phyloP scores from a whole-genome alignment of 2,329 filamentous ascomycete genomes.

The Aureobasidium musti region DNA sequence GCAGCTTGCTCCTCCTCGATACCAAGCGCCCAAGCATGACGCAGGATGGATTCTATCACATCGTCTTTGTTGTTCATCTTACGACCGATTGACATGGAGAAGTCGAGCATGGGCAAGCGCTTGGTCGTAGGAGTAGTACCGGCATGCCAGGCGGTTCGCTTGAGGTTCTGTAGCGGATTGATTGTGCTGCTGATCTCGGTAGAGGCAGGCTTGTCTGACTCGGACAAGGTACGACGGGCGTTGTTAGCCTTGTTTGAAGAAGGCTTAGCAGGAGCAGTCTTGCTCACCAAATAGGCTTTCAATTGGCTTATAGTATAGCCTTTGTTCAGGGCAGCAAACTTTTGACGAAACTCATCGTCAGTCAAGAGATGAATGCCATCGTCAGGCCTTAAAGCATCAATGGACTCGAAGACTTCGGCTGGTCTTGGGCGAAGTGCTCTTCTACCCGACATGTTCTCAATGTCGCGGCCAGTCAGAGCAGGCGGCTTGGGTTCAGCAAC shows the following conservation, averaged over 20 bases:
- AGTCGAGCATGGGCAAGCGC: neutral
- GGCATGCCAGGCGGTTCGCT: conserved; percentile 5
- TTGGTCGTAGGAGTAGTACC: neutral
- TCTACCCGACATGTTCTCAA: conserved; percentile 12
- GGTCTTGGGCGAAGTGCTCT: neutral
- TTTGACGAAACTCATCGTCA: neutral
- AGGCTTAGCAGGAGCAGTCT: neutral
- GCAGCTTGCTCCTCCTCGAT: conserved; percentile 27
- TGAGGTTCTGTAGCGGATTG: neutral
- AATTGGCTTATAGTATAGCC: conserved; percentile 17
- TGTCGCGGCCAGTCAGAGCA: conserved; percentile 13
- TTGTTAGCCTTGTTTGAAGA: neutral
- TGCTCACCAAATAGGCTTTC: neutral
- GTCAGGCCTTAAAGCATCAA: conserved; percentile 4
- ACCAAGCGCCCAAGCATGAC: conserved; percentile 26
- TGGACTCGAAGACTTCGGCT: conserved; percentile 21
- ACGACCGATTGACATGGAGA: neutral
- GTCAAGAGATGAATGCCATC: neutral
- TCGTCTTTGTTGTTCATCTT: conserved; percentile 21
- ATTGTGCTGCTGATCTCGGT: conserved; percentile 1
- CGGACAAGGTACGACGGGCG: neutral
- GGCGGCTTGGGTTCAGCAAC: neutral
- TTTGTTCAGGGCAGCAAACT: neutral
- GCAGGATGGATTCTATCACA: conserved; percentile 16
- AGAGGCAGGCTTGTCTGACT: neutral